Conservation (phyloP, 805 yeast species). For the Hanseniaspora vineae region DNA sequence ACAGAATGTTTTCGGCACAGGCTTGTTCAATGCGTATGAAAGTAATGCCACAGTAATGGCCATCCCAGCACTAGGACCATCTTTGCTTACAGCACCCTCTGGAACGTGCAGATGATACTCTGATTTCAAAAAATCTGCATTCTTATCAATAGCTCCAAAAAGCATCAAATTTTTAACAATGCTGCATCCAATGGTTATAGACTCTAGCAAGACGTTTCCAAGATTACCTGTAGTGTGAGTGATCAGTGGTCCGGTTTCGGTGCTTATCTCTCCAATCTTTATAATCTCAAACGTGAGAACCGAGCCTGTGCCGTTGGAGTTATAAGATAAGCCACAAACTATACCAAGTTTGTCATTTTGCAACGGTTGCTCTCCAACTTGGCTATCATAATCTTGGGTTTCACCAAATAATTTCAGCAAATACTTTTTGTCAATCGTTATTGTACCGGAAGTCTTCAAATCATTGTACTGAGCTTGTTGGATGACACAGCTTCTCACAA, state of each 20-base stretch:
- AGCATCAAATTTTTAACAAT: constrained; percentile 49
- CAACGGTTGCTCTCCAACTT: no score
- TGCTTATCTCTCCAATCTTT: constrained; percentile 38
- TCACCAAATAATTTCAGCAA: background rate
- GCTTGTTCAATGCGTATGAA: constrained; percentile 52
- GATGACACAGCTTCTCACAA: constrained; percentile 65
- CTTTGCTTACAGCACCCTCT: constrained; percentile 51
- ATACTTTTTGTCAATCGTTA: constrained; percentile 13
- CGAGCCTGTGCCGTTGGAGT: constrained; percentile 78
- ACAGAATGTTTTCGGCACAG: constrained; percentile 42
- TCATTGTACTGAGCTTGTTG: no score
- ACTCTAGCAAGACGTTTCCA: constrained; percentile 71
- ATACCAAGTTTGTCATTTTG: constrained; percentile 38
- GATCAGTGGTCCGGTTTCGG: constrained; percentile 27
- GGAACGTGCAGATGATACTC: constrained; percentile 64
- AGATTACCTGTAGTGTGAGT: constrained; percentile 64
- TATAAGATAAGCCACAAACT: constrained; percentile 81
- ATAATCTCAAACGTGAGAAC: constrained; percentile 69
- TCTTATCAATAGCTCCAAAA: constrained; percentile 23
- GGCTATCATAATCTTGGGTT: background rate
- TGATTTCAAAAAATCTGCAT: constrained; percentile 33
- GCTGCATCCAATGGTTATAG: constrained; percentile 66
- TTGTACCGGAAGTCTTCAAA: constrained; percentile 13
- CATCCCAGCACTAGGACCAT: constrained; percentile 40
- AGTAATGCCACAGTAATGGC: constrained; percentile 73